phyloP scores from a whole-genome alignment of 176 grass and related monocot species.

The Paspalum notatum region DNA sequence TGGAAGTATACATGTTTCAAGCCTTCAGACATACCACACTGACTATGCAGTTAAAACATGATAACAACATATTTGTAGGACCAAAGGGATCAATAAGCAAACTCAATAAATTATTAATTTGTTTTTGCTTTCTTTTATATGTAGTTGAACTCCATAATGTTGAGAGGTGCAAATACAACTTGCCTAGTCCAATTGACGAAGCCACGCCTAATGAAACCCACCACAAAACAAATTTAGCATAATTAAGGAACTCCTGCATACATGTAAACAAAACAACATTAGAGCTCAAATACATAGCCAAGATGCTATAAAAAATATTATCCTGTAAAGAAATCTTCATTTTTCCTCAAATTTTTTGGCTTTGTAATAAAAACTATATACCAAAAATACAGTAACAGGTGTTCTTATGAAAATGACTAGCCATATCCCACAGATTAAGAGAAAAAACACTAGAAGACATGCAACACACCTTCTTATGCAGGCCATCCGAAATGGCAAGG shows the following conservation, averaged over 20 bases:
- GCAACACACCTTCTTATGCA: slow-evolving; percentile 73
- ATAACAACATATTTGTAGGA: slow-evolving; percentile 1
- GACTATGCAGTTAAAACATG: not conserved
- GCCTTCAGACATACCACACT: not conserved
- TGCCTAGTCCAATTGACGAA: slow-evolving; percentile 93
- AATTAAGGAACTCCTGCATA: slow-evolving; percentile 78
- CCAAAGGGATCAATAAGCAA: not conserved
- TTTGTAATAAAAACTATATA: not conserved
- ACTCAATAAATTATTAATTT: slow-evolving; percentile 14
- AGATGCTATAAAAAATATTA: slow-evolving; percentile 2
- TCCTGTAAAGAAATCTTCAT: not conserved
- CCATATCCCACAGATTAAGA: slow-evolving; percentile 5
- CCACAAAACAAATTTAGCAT: slow-evolving; percentile 84
- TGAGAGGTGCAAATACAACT: slow-evolving; percentile 40
- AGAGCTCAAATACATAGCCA: not conserved
- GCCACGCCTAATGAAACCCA: slow-evolving; percentile 92
- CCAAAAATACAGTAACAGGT: not conserved
- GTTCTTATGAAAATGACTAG: slow-evolving; percentile 1
- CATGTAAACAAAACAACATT: slow-evolving; percentile 41
- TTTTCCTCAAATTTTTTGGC: not conserved
- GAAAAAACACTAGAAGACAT: slow-evolving; percentile 13
- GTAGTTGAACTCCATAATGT: slow-evolving; percentile 15
- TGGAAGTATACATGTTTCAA: not conserved
- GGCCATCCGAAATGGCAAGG: slow-evolving; percentile 49
- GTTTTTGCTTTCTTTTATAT: not conserved